These are phyloP conservation scores for Linderina pennispora DNA, from an alignment of 192 early-diverging fungal species.

Conservation along the genomic window DNA sequence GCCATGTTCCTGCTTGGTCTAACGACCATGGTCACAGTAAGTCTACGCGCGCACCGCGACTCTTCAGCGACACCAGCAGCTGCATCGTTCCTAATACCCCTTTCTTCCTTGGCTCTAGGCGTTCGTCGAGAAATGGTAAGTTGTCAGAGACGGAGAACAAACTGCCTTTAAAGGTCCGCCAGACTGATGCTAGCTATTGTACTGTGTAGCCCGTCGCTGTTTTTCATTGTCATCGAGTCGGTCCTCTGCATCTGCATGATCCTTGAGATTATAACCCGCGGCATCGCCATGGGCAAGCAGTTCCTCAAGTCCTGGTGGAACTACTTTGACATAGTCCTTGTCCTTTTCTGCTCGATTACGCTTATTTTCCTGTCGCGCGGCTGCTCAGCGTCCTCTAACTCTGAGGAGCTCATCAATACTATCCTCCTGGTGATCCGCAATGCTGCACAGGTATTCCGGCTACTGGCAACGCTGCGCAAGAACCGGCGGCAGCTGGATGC, in stretches of 20 bases:
- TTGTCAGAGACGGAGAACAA: no score
- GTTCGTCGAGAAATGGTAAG: no score
- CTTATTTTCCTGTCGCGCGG: slow-evolving; percentile 59
- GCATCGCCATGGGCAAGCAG: slow-evolving; percentile 53
- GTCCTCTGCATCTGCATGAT: slow-evolving; percentile 73
- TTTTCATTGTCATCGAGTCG: slow-evolving; percentile 66
- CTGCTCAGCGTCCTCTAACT: slow-evolving; percentile 56
- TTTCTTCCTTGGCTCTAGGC: no score
- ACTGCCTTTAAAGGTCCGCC: no score
- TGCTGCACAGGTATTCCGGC: slow-evolving; percentile 58
- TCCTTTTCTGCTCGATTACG: slow-evolving; percentile 61
- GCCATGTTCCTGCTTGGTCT: slow-evolving; percentile 46
- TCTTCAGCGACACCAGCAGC: no score
- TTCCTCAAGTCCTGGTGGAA: slow-evolving; percentile 62
- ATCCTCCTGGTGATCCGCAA: slow-evolving; percentile 70
- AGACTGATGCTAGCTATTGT: no score
- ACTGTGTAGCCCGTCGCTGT: slow-evolving; percentile 54
- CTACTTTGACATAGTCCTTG: slow-evolving; percentile 64
- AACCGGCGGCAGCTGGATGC: slow-evolving; percentile 33
- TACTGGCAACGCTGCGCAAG: slow-evolving; percentile 63
- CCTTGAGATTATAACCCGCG: slow-evolving; percentile 59
- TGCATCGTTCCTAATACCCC: no score
- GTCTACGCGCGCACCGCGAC: no score
- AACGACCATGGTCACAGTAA: slow-evolving; percentile 44
- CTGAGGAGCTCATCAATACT: slow-evolving; percentile 68